phyloP scores from a whole-genome alignment of 2,329 filamentous ascomycete species.

The Cordyceps fumosorosea region DNA sequence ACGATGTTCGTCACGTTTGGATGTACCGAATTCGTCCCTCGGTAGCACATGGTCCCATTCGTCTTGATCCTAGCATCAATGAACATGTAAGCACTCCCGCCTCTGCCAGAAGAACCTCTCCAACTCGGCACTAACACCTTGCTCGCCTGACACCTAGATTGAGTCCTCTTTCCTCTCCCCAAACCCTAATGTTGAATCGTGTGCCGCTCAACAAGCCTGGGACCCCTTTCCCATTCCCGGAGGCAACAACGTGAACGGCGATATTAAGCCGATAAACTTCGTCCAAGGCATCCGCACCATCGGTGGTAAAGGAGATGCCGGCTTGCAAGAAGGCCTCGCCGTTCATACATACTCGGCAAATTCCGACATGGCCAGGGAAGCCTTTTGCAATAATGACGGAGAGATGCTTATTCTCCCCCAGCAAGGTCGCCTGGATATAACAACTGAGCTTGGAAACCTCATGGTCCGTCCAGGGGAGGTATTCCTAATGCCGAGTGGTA shows the following conservation, averaged over 20 bases:
- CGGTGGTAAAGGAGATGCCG: slow-evolving; percentile 43
- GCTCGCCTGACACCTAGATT: slow-evolving; percentile 16
- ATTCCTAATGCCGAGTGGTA: slow-evolving; percentile 58
- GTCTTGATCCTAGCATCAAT: slow-evolving; percentile 21
- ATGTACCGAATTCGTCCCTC: slow-evolving; percentile 28
- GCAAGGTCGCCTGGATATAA: slow-evolving; percentile 58
- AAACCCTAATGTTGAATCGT: slow-evolving; percentile 39
- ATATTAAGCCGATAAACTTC: slow-evolving; percentile 41
- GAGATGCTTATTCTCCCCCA: slow-evolving; percentile 62
- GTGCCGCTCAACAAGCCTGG: slow-evolving; percentile 42
- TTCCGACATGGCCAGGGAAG: slow-evolving; percentile 38
- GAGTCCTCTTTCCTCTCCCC: slow-evolving; percentile 39
- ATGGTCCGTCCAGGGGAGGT: slow-evolving; percentile 64
- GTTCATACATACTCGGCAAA: slow-evolving; percentile 43
- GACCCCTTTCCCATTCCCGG: slow-evolving; percentile 32
- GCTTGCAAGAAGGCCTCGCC: slow-evolving; percentile 41
- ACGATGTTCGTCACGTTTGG: slow-evolving; percentile 27
- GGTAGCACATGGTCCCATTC: slow-evolving; percentile 23
- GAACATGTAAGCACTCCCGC: slow-evolving; percentile 17
- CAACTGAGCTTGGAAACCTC: slow-evolving; percentile 59
- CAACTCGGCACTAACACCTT: not conserved
- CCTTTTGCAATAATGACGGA: slow-evolving; percentile 54
- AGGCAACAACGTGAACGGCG: not conserved
- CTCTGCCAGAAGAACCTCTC: not conserved
- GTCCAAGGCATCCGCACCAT: slow-evolving; percentile 41